These are phyloP conservation scores for Moricandia arvensis DNA, from an alignment of 345 rosid genomes.

Conservation along the genomic window DNA sequence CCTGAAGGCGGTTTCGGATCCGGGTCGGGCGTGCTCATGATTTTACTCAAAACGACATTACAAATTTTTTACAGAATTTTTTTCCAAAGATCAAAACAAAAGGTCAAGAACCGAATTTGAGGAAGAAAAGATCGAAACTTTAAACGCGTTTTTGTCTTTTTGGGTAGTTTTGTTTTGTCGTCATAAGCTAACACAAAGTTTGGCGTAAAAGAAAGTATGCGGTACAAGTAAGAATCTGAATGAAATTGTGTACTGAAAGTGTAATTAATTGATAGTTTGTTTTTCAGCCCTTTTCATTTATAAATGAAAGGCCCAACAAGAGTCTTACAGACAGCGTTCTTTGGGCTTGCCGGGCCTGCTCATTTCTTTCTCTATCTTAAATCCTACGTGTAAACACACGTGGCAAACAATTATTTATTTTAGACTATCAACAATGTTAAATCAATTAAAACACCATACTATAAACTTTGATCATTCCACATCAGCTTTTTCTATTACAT, in stretches of 20 bases:
- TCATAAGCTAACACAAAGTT: not conserved
- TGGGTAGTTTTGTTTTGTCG: not conserved
- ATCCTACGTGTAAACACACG: too few species aligned
- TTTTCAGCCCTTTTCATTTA: not conserved
- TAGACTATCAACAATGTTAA: too few species aligned
- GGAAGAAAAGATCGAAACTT: not conserved
- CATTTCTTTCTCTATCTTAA: not conserved
- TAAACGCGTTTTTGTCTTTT: not conserved
- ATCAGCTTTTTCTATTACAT: too few species aligned
- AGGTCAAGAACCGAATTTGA: conserved; percentile 1
- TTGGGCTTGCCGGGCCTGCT: not conserved
- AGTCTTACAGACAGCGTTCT: not conserved
- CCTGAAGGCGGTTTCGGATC: conserved; percentile 28
- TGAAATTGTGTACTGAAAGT: not conserved
- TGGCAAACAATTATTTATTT: too few species aligned
- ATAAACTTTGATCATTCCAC: too few species aligned
- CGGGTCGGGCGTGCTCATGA: conserved; percentile 33
- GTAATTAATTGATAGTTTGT: conserved; percentile 14
- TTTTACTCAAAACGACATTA: conserved; percentile 25
- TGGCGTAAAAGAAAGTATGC: not conserved
- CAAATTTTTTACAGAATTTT: conserved; percentile 15
- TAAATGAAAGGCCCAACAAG: not conserved
- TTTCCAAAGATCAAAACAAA: conserved; percentile 19
- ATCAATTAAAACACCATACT: too few species aligned
- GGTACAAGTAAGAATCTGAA: not conserved